Conservation (phyloP, 1,284 basidiomycete genomes). For the Rugosomyces carneus region DNA sequence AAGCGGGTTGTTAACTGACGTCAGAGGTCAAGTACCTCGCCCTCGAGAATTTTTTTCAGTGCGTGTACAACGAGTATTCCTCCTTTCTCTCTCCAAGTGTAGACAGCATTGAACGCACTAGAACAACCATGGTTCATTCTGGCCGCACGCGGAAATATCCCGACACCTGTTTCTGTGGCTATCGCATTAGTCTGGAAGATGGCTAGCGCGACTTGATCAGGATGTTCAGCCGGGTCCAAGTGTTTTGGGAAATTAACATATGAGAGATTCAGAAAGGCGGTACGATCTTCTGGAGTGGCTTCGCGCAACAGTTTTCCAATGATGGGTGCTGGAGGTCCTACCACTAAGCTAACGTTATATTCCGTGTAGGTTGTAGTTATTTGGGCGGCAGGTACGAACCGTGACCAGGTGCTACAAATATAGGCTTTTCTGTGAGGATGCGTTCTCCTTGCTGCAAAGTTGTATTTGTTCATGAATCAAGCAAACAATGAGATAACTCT, state of each 20-base stretch:
- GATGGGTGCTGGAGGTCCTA: conserved; percentile 36
- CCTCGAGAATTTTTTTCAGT: conserved; percentile 42
- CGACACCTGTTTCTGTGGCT: conserved; percentile 41
- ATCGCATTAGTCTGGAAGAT: conserved; percentile 65
- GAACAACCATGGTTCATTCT: conserved; percentile 62
- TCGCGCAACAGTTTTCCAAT: conserved; percentile 31
- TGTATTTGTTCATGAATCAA: too few relatives aligned
- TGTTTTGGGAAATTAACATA: conserved; percentile 43
- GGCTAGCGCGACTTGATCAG: conserved; percentile 43
- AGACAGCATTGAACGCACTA: conserved; percentile 56
- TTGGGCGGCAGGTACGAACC: conserved; percentile 28
- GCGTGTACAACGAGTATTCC: conserved; percentile 47
- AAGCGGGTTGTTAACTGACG: conserved; percentile 1
- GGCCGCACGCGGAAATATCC: conserved; percentile 57
- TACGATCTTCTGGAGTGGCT: conserved; percentile 27
- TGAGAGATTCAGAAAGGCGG: conserved; percentile 46
- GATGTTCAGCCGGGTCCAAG: conserved; percentile 31
- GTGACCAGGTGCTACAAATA: conserved; percentile 44
- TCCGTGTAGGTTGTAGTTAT: neutral
- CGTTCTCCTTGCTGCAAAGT: conserved; percentile 50
- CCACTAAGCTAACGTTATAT: conserved; percentile 25
- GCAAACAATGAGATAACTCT: neutral
- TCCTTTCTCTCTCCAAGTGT: conserved; percentile 47
- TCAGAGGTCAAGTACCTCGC: conserved; percentile 32
- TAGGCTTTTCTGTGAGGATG: conserved; percentile 45